Base-by-base conservation (phyloP, 2,329 filamentous ascomycete genomes). In the Cladosporium sp. region DNA sequence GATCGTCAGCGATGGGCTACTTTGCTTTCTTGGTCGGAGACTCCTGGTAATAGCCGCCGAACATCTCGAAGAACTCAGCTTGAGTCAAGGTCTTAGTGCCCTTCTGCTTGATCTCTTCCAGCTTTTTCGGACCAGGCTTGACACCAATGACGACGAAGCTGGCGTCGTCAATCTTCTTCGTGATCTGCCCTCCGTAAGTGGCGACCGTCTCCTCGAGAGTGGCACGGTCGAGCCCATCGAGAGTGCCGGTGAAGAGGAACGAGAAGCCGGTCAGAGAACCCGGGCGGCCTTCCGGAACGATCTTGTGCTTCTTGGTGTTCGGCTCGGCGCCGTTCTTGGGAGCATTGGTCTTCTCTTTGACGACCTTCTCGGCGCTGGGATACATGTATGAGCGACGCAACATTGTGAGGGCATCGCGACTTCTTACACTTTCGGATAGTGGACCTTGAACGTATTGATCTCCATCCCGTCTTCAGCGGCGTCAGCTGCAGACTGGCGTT, bases 61-160 rank as follows among this genome's bases (percentile, higher is more conserved):
- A 52, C 56, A 55, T 48, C 9, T 54, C 54, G 28, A 52, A 43
- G 46, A 59, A 59, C 9, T 52, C 53, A 10, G 44, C 49, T 49
- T 61, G 56, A 11, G 46, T 54, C 28, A 58, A 46, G 10, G 54
- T 59, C 32, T 38, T 37, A 16, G 55, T 43, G 33, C 44, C 46
- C 16, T 55, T 53, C 18, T 56, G 49, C 14, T 52, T 43, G 49
- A 59, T 58, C 49, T 61, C 58, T 13, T 55, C 53, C 5, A 61
- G 32, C 50, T 61, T 61, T 54, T 57, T 58, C 35, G 51, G 35
- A 11, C 59, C 58, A 46, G 59, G 31, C 35, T 53, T 51, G 16
- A 43, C 33, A 7, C 57, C 56, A 9, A 55, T 41, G 40, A 59
- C 55, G 16, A 59, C 42, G 10, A 35, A 50, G 41, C 55, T 54